Evolutionary conservation across 202 grass and related monocot genomes (phyloP).

Genomic region (Digitaria exilis): DNA sequence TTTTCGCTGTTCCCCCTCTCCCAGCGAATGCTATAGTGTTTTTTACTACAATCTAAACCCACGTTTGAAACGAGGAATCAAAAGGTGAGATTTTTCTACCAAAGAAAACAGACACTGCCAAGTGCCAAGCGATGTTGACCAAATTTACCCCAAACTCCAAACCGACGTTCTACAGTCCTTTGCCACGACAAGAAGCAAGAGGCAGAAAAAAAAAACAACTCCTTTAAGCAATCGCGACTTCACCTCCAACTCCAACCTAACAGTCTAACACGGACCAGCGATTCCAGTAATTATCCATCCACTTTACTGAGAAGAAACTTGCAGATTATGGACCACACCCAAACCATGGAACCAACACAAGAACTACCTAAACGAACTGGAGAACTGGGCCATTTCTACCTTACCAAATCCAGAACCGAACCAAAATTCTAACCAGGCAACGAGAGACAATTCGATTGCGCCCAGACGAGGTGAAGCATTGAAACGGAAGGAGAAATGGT

Average conservation of each 20-base stretch:
- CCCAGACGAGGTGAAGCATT: background rate
- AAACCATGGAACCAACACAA: background rate
- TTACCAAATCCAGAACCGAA: background rate
- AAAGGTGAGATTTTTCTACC: background rate
- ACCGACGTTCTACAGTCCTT: background rate
- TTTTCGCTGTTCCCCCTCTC: too few relatives aligned
- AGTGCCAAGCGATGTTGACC: background rate
- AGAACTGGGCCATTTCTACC: background rate
- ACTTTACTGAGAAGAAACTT: background rate
- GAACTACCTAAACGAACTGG: background rate
- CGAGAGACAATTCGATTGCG: background rate
- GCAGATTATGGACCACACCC: background rate
- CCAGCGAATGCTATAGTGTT: too few relatives aligned
- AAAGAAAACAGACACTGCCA: background rate
- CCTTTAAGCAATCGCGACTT: background rate
- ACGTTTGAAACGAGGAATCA: background rate
- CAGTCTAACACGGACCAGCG: background rate
- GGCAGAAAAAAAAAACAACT: background rate
- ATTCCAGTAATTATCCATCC: background rate
- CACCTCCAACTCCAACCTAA: background rate
- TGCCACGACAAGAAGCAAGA: background rate
- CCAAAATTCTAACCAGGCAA: background rate
- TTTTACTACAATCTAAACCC: too few relatives aligned
- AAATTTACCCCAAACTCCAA: background rate
- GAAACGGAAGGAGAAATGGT: too few relatives aligned